Conservation (phyloP, 2,329 filamentous ascomycete genomes). For the Penicillium sp. region DNA sequence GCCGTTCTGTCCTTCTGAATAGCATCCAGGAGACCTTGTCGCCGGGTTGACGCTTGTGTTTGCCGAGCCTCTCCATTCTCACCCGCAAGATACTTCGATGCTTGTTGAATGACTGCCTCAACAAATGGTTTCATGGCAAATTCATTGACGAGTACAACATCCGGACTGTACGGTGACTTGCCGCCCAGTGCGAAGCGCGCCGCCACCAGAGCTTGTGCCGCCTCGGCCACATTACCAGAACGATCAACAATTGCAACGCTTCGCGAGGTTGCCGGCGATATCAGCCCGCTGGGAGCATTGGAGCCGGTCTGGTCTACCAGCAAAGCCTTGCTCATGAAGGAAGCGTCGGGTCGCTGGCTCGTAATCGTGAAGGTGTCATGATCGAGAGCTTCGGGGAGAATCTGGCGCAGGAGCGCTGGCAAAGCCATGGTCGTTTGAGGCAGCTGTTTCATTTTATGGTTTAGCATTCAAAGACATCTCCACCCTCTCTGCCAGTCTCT, state of each 20-base stretch:
- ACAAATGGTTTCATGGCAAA: conserved; percentile 53
- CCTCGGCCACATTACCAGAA: conserved; percentile 49
- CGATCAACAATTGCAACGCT: conserved; percentile 56
- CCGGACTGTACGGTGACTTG: conserved; percentile 55
- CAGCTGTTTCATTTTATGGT: conserved; percentile 12
- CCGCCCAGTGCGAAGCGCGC: conserved; percentile 54
- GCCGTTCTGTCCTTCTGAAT: conserved; percentile 24
- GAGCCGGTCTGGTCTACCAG: conserved; percentile 13
- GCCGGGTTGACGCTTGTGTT: conserved; percentile 9
- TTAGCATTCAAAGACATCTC: too few species aligned
- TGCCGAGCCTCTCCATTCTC: conserved; percentile 20
- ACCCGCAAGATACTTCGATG: conserved; percentile 20
- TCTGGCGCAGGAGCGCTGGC: conserved; percentile 19
- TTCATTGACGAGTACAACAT: conserved; percentile 60
- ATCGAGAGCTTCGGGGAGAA: conserved; percentile 36
- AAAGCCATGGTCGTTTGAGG: conserved; percentile 21
- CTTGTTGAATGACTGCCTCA: conserved; percentile 42
- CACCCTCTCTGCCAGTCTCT: background rate
- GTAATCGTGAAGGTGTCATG: conserved; percentile 46
- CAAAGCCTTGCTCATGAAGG: conserved; percentile 23
- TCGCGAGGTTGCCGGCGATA: conserved; percentile 27
- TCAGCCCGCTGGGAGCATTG: conserved; percentile 14
- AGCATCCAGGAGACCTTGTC: conserved; percentile 16
- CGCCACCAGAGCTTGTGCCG: conserved; percentile 49
- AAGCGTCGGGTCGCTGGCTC: conserved; percentile 24